These are phyloP conservation scores for Syncephalastrum monosporum DNA, from an alignment of 371 early-diverging fungal genomes.

Conservation along the genomic window DNA sequence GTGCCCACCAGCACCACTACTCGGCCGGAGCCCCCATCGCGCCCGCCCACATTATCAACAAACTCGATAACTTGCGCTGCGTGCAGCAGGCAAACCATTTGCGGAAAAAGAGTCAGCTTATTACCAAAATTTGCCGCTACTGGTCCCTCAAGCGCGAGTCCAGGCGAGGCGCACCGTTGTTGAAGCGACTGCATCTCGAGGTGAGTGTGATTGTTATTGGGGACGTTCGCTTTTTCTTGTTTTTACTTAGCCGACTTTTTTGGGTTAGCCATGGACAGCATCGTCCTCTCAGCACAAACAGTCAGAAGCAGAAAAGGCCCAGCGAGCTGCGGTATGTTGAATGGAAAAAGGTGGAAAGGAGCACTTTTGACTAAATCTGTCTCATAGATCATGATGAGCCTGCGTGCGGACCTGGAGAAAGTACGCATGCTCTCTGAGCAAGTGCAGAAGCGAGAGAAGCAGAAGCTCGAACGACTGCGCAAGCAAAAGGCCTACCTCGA, in stretches of 20 bases:
- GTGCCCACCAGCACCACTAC: conserved; percentile 62
- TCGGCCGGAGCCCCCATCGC: conserved; percentile 65
- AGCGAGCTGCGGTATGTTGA: conserved; percentile 52
- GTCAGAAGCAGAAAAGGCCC: conserved; percentile 74
- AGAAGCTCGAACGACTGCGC: conserved; percentile 66
- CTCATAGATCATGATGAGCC: conserved; percentile 36
- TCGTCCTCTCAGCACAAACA: conserved; percentile 79
- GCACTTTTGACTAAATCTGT: neutral
- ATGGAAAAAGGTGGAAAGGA: neutral
- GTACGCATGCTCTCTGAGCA: conserved; percentile 86
- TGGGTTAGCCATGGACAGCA: conserved; percentile 87
- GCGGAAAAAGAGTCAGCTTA: conserved; percentile 55
- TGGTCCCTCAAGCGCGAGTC: conserved; percentile 93
- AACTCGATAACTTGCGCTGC: conserved; percentile 52
- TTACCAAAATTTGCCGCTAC: conserved; percentile 76
- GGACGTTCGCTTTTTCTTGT: too few species aligned
- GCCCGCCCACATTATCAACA: conserved; percentile 65
- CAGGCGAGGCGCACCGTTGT: conserved; percentile 86
- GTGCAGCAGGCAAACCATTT: conserved; percentile 39
- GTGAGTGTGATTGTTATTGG: conserved; percentile 22
- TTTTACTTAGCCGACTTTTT: neutral
- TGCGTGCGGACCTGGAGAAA: conserved; percentile 87
- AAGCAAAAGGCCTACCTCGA: conserved; percentile 71
- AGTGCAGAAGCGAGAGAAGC: conserved; percentile 85
- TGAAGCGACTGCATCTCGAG: conserved; percentile 95